phyloP scores from a whole-genome alignment of 768 basidiomycete genomes.

The Boletus fagicola region DNA sequence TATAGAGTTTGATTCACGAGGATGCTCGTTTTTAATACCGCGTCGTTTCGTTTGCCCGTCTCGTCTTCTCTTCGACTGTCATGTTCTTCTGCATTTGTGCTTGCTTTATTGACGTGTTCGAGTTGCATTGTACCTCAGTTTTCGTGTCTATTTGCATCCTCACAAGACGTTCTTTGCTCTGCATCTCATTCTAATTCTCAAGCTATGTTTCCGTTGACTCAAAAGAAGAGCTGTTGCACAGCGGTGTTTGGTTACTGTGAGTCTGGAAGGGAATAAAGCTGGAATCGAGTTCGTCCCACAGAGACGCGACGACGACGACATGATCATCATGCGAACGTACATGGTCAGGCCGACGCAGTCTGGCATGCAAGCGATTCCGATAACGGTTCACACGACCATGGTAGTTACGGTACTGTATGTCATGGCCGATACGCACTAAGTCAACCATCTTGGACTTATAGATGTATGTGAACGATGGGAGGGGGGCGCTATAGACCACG shows the following conservation, averaged over 20 bases:
- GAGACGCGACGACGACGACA: no score
- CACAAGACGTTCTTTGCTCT: constrained; percentile 5
- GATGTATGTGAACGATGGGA: background rate
- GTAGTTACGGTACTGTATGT: no score
- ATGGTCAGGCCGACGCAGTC: background rate
- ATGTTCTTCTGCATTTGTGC: background rate
- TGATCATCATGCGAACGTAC: background rate
- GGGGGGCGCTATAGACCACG: background rate
- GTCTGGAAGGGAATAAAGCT: background rate
- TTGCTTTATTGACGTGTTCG: background rate
- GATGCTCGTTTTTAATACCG: background rate
- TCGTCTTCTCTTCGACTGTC: background rate
- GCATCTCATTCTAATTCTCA: background rate
- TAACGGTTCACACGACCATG: background rate
- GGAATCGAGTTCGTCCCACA: background rate
- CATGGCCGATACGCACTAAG: no score
- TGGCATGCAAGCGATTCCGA: no score
- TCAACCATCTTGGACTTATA: no score
- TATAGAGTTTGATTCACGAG: background rate
- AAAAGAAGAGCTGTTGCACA: background rate
- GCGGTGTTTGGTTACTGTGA: background rate
- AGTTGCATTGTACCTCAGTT: background rate
- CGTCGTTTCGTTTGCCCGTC: background rate
- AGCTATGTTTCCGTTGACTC: background rate
- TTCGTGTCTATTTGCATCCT: constrained; percentile 5